Base-by-base conservation (phyloP, 257 asterid genomes). In the Voacanga thouarsii region DNA sequence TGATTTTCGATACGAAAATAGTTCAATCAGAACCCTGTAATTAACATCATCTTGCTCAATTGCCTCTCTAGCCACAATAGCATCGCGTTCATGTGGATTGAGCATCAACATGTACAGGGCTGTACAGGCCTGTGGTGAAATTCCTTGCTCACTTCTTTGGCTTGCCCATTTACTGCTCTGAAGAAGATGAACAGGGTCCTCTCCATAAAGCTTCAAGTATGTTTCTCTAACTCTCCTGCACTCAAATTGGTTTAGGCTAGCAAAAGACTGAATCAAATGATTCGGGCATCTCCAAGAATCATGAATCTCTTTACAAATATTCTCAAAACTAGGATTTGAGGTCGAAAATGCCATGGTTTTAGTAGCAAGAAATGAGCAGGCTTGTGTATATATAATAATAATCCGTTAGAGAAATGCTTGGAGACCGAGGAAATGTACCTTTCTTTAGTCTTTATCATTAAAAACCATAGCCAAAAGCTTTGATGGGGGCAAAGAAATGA, bases 1-100 rank as follows among this genome's bases (percentile, higher is more conserved):
- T 24, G 97, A 92, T 78, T 90, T 90, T 67, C 91, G 82, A 77
- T 90, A 84, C 2, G 94, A 77, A 66, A 90, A 88, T 39, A 92
- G 84, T 59, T 92, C 97, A 69, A 89, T 28, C 26, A 92, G 78
- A 47, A 84, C 85, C 53, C 64, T 80, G 85, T 86, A 88, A 71
- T 88, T 73, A 61, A 77, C 79, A 30, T 71, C 80, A 37, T 63
- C 50, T 43, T 10, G 76, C 41, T 41, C 77, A 63, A 92, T 75
- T 33, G 94, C 96, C 77, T 89, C 85, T 76, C 93, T 83, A 0
- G 96, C 92, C 14, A 83, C 82, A 10, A 41, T 74, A 0, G 93
- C 94, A 21, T 92, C 94, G 3, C 91, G 86, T 82, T 92, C 92
- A 80, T 82, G 86, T 0, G 93, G 93, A 78, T 51, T 83, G 7